Evolutionary conservation across 208 protist genomes (phyloP).

Genomic region (Crithidia bombi): DNA sequence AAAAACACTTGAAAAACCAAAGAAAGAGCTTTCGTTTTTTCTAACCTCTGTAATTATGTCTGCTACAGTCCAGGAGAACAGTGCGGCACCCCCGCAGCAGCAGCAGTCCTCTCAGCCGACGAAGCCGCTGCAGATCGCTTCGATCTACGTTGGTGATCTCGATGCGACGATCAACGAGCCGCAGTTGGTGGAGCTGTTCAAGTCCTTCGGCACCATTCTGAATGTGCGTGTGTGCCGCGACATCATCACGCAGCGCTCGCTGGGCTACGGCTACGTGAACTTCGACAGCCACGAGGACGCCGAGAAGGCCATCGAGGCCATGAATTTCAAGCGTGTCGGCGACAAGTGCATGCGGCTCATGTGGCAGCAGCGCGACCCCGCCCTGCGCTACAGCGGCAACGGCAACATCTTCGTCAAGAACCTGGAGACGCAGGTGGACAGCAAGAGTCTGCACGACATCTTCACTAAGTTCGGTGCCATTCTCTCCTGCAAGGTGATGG

Average conservation of each 20-base stretch:
- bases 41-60: slow-evolving; percentile 25
- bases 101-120: slow-evolving; percentile 30
- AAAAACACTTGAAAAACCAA: slow-evolving; percentile 15
- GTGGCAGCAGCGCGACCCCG: slow-evolving; percentile 99
- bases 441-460: slow-evolving; percentile 97
- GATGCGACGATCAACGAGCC: slow-evolving; percentile 93
- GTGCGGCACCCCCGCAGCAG: slow-evolving; percentile 25
- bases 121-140: slow-evolving; percentile 93
- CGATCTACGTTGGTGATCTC: slow-evolving; percentile 98
- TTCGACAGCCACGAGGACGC: slow-evolving; percentile 96
- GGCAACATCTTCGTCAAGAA: slow-evolving; percentile 99
- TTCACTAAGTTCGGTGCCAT: slow-evolving; percentile 98
- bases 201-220: slow-evolving; percentile 97
- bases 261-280: slow-evolving; percentile 99
- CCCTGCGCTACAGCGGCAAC: slow-evolving; percentile 96
- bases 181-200: slow-evolving; percentile 98
- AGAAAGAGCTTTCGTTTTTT: slow-evolving; percentile 23
- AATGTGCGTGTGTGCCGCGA: slow-evolving; percentile 99
- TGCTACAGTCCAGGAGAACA: slow-evolving; percentile 36
- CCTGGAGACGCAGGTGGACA: slow-evolving; percentile 96
- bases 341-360: slow-evolving; percentile 98
- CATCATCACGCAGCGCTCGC: slow-evolving; percentile 96
- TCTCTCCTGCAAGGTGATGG: slow-evolving; percentile 98
- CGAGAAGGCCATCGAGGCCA: slow-evolving; percentile 96
- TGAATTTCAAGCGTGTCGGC: slow-evolving; percentile 97